Conservation (phyloP, 2,329 filamentous ascomycete species). For the Talaromyces amestolkiae region DNA sequence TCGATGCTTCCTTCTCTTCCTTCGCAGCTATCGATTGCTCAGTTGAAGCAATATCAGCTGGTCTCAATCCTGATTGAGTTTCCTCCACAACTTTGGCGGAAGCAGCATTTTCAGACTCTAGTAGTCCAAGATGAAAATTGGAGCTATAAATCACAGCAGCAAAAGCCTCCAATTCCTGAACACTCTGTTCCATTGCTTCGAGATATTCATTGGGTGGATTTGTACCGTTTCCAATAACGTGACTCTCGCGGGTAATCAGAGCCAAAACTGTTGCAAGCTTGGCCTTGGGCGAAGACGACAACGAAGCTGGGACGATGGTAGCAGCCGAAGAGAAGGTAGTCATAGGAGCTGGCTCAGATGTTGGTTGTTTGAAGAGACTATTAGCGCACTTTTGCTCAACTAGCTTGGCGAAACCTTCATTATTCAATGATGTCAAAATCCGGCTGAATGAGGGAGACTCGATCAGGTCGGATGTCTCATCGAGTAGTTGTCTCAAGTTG, state of each 20-base stretch:
- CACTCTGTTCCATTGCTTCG: constrained; percentile 44
- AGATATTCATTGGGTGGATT: constrained; percentile 48
- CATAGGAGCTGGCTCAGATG: constrained; percentile 43
- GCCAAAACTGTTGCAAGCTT: constrained; percentile 89
- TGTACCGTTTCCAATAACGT: constrained; percentile 74
- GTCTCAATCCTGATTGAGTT: constrained; percentile 24
- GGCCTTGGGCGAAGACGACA: constrained; percentile 49
- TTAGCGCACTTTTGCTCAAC: constrained; percentile 77
- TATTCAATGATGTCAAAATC: constrained; percentile 80
- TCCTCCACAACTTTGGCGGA: constrained; percentile 17
- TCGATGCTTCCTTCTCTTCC: background rate
- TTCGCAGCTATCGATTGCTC: constrained; percentile 8
- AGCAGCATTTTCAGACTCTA: constrained; percentile 23
- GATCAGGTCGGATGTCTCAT: constrained; percentile 93
- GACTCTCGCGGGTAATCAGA: constrained; percentile 85
- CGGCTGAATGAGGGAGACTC: constrained; percentile 89
- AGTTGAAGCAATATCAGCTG: constrained; percentile 13
- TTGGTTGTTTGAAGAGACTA: constrained; percentile 66
- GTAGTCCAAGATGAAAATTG: constrained; percentile 42
- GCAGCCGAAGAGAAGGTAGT: constrained; percentile 45
- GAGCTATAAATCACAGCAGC: constrained; percentile 51
- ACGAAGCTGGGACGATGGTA: constrained; percentile 37
- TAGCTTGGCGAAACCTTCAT: constrained; percentile 80
- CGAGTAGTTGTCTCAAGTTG: constrained; percentile 76
- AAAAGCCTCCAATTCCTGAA: constrained; percentile 49